Conservation (phyloP, 176 grass and related monocot genomes). For the barley (Hordeum vulgare) region DNA sequence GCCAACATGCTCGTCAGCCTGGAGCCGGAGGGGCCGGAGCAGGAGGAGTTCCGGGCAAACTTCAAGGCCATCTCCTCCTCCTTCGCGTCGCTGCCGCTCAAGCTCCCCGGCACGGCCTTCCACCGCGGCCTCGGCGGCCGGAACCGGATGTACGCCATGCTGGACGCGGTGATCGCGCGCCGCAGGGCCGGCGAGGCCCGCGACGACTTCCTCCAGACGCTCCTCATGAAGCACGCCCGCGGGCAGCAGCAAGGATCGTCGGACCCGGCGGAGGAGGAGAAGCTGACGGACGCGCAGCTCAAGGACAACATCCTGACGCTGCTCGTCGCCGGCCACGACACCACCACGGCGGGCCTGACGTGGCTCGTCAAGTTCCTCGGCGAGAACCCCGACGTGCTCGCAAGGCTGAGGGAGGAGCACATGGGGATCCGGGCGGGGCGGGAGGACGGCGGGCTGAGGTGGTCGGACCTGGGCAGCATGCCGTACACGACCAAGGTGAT, state of each 20-base stretch:
- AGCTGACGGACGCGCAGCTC: slow-evolving; percentile 60
- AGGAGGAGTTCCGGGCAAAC: slow-evolving; percentile 58
- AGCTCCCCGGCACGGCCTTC: slow-evolving; percentile 55
- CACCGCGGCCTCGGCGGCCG: slow-evolving; percentile 53
- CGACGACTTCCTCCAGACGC: slow-evolving; percentile 57
- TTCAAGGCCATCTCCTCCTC: slow-evolving; percentile 71
- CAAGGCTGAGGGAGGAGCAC: slow-evolving; percentile 57
- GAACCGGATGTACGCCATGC: slow-evolving; percentile 64
- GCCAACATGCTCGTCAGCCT: slow-evolving; percentile 65
- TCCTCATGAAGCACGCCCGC: slow-evolving; percentile 36
- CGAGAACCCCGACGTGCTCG: slow-evolving; percentile 38
- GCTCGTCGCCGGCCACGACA: slow-evolving; percentile 67
- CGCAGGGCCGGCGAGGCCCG: slow-evolving; percentile 32
- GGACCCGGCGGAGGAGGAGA: not conserved
- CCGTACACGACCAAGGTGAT: slow-evolving; percentile 63
- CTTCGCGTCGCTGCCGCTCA: slow-evolving; percentile 55
- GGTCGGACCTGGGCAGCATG: slow-evolving; percentile 55
- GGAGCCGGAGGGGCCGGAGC: slow-evolving; percentile 50
- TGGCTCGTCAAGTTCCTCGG: slow-evolving; percentile 77
- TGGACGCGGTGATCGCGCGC: slow-evolving; percentile 49
- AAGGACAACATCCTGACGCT: slow-evolving; percentile 77
- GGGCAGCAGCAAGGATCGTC: not conserved
- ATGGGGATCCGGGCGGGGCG: slow-evolving; percentile 29
- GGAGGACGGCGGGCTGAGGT: slow-evolving; percentile 19
- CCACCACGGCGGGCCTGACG: slow-evolving; percentile 52